Base-by-base conservation (phyloP, 2,329 filamentous ascomycete genomes). In the Coniochaeta prunicola region DNA sequence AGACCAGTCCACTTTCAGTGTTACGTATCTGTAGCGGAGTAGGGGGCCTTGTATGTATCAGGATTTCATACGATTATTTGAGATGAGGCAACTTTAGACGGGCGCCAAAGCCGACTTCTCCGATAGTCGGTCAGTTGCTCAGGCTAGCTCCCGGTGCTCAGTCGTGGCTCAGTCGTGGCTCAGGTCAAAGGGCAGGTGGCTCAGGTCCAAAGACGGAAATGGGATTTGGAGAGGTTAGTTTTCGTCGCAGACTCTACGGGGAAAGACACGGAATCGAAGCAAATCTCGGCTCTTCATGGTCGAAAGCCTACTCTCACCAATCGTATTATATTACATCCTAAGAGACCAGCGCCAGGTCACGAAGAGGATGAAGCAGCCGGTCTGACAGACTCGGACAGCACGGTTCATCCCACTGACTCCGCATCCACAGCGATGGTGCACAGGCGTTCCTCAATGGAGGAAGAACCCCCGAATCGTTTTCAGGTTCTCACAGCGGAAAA, bases 171-270 rank as follows among this genome's bases (percentile, higher is more conserved):
- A 53, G 45, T 53, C 45, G 45, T 53, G 17, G 45, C 24, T 53
- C 45, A 53, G 45, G 24, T 53, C 45, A 53, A 53, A 53, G 45
- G 28, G 45, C 45, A 53, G 45, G 45, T 53, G 45, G 45, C 45
- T 53, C 45, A 53, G 45, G 45, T 53, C 45, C 28, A 53, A 53
- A 53, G 45, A 53, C 45, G 45, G 45, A 53, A 53, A 31, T 53
- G 17, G 45, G 7, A 31, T 53, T 53, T 53, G 38, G 45, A 53
- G 45, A 53, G 45, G 45, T 53, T 53, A n/a, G 7, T 53, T 53
- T 53, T 53, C 45, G 6, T 50, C 45, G n/a, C n/a, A n/a, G n/a
- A n/a, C n/a, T n/a, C 31, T 12, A 33, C 31, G 12, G 31, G 6
- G 31, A 33, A 33, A 33, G 31, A 33, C 31, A 33, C 6, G 31